Conservation (phyloP, 2,329 filamentous ascomycete genomes). For the Fusarium cyanostomum region DNA sequence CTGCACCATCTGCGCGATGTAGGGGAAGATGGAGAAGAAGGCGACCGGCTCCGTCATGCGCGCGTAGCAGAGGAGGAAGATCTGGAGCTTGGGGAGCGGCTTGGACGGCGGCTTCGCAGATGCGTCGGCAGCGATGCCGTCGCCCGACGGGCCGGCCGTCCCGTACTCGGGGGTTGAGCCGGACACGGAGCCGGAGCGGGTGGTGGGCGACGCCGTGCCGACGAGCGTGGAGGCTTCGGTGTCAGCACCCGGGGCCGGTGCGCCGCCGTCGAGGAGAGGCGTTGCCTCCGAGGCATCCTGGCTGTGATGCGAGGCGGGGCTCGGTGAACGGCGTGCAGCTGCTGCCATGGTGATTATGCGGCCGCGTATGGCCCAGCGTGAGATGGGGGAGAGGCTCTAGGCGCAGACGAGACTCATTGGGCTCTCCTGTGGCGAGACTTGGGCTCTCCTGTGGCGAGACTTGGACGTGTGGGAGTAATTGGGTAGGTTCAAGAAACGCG, state of each 20-base stretch:
- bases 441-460: not conserved
- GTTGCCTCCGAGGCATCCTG: constrained; percentile 33
- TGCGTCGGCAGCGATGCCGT: not conserved
- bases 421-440: not conserved
- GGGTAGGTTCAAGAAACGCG: not conserved
- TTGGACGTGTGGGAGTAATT: not conserved
- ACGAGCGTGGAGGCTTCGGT: constrained; percentile 42
- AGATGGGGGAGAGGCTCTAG: not conserved
- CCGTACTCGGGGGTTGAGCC: constrained; percentile 6
- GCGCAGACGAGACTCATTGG: not conserved
- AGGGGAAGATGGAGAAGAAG: constrained; percentile 87
- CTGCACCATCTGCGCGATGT: constrained; percentile 80
- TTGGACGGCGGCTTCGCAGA: constrained; percentile 14
- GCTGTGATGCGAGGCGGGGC: not conserved
- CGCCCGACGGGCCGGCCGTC: constrained; percentile 4
- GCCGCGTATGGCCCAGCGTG: not conserved
- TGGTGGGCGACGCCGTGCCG: constrained; percentile 28
- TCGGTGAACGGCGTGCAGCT: constrained; percentile 4
- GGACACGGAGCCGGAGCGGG: constrained; percentile 9
- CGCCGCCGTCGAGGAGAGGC: constrained; percentile 32
- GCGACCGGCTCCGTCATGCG: constrained; percentile 79
- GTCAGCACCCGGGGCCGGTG: constrained; percentile 30
- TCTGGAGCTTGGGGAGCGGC: constrained; percentile 63
- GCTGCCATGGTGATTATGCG: constrained; percentile 19
- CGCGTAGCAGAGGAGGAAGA: constrained; percentile 77